Percentiles rank a stretch among this genome's conserved stretches.
phyloP scores from a whole-genome alignment of 148 eudicot species.

The Cornus florida region DNA sequence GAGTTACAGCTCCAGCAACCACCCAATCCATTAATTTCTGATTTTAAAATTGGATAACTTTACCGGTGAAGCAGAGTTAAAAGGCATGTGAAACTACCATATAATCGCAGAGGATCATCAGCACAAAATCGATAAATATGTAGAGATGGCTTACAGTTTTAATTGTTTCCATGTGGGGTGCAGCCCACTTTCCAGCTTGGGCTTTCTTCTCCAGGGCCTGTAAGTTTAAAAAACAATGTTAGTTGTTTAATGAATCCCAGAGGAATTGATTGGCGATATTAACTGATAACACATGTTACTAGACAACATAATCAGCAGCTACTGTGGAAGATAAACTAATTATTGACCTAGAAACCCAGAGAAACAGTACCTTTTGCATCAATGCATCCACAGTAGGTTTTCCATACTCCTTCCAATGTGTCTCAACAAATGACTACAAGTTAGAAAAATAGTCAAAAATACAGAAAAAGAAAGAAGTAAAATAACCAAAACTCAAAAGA shows the following conservation, averaged over 20 bases:
- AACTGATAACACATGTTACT: neutral
- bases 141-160: constrained; percentile 59
- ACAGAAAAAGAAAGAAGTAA: neutral
- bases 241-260: neutral
- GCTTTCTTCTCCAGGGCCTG: constrained; percentile 69
- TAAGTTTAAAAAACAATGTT: neutral
- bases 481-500: constrained; percentile 8
- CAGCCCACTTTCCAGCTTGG: constrained; percentile 78
- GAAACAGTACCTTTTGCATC: constrained; percentile 56
- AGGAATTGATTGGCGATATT: neutral
- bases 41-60: neutral
- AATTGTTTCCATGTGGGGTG: constrained; percentile 68
- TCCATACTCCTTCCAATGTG: constrained; percentile 75
- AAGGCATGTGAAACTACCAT: neutral
- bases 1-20: neutral
- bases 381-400: constrained; percentile 69
- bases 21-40: neutral
- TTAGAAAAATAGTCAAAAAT: constrained; percentile 8
- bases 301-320: neutral
- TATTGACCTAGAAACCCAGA: neutral
- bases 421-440: constrained; percentile 58
- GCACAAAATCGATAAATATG: neutral
- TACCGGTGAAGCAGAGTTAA: neutral
- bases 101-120: neutral
- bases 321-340: neutral